A percentile compares a stretch with the other conserved stretches of the same genome.
Conservation (phyloP, 208 protist genomes). For the Acanthamoeba royreba region DNA sequence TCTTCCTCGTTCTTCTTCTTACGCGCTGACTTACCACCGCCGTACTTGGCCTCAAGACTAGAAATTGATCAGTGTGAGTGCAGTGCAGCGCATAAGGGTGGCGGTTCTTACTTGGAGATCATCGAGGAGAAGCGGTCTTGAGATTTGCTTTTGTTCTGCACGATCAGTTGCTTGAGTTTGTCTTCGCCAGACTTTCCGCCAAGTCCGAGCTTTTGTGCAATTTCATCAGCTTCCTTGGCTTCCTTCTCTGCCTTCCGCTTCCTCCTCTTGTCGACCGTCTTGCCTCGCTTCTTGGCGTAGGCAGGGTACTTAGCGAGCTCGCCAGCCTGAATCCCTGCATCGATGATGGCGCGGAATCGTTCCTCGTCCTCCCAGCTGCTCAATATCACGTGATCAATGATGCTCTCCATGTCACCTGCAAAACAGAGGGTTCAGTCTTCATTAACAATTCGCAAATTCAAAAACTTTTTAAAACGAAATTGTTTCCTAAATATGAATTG, state of each 20-base stretch:
- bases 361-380: conserved; percentile 34
- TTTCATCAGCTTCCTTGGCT: conserved; percentile 20
- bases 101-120: background rate
- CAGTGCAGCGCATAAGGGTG: no score
- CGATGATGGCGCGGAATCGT: background rate
- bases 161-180: background rate
- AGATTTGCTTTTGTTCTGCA: background rate
- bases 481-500: no score
- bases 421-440: no score
- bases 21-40: no score
- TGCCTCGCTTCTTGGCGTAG: background rate
- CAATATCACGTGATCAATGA: conserved; percentile 2
- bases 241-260: background rate
- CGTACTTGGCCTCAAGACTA: conserved; percentile 43
- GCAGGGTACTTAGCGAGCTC: background rate
- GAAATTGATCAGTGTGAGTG: no score
- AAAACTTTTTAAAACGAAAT: no score
- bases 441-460: no score
- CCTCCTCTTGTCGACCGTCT: background rate
- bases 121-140: background rate
- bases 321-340: background rate
- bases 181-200: no score
- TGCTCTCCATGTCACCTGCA: conserved; percentile 22
- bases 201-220: background rate
- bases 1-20: background rate